Base-by-base conservation (phyloP, 116 monocot species). In the Phalaenopsis hybrid region DNA sequence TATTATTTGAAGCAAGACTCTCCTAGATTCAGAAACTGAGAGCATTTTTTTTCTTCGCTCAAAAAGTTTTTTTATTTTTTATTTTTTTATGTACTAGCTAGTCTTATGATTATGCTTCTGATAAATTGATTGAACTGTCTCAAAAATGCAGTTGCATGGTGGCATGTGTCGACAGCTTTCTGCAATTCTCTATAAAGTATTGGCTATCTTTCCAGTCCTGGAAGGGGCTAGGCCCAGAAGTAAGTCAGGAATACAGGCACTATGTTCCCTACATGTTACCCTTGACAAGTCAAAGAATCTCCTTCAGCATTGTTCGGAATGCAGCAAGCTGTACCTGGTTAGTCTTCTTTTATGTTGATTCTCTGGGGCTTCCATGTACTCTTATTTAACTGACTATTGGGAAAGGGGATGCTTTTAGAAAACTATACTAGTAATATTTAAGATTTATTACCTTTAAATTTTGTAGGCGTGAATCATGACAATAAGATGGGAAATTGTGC, bases 271-370 rank as follows among this genome's bases (percentile, higher is more conserved):
- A 72, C 97, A 97, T 78, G 90, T 97, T 28, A 82, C 87, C n/a
- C 87, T 97, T 49, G 93, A 93, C 79, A 94, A 86, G 81, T 89
- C 91, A 80, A 94, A 87, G 77, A 83, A 80, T 50, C 91, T 97
- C 80, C 94, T 97, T 76, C 87, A 79, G 79, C 93, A 97, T 84
- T 94, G 97, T 57, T 87, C 97, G 31, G 90, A 91, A 44, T 93
- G 89, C 69, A 97, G 97, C 91, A 97, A 92, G 76, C 85, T 97
- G 76, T 97, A 97, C 65, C 85, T 97, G 89, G 97, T 97, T 79
- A 89, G 91, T 61, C 46, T 55, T 58, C 73, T 73, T 51, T 75
- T 21, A 73, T 73, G 16, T 67, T 67, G 21, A 28, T 67, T 67
- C 67, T 37, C 16, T 41, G 16, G 37, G 3, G 15, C 41, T 5